A percentile compares a stretch with the other conserved stretches of the same genome.
These are phyloP conservation scores for Parastagonospora avenae DNA, from an alignment of 2,329 filamentous ascomycete species.

Conservation along the genomic window DNA sequence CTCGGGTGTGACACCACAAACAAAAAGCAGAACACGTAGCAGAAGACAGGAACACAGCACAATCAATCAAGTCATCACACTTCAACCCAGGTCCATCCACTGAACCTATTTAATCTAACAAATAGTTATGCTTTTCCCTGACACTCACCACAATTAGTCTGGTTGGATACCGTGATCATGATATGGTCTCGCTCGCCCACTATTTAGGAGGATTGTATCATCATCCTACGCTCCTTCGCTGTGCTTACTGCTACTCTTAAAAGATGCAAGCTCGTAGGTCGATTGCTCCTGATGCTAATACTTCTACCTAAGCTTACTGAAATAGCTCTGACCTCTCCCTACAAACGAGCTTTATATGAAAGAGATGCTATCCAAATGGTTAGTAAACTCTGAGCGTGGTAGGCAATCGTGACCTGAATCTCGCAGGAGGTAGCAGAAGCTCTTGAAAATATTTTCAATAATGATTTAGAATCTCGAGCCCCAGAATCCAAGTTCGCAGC, in stretches of 20 bases:
- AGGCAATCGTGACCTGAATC: not conserved
- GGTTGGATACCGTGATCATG: not conserved
- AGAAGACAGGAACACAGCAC: too few relatives aligned
- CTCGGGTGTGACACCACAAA: too few relatives aligned
- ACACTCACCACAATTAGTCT: not conserved
- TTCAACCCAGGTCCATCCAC: too few relatives aligned
- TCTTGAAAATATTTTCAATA: constrained; percentile 11
- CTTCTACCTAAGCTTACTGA: not conserved
- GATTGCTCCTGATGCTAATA: not conserved
- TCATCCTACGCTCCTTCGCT: not conserved
- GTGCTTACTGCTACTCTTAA: not conserved
- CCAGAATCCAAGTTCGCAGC: constrained; percentile 2
- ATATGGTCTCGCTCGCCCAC: too few relatives aligned
- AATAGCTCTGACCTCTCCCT: not conserved
- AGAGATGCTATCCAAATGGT: constrained; percentile 1
- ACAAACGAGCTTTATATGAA: not conserved
- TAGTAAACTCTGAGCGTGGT: not conserved
- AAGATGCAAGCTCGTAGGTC: not conserved
- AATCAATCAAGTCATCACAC: too few relatives aligned
- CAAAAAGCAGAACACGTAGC: too few relatives aligned
- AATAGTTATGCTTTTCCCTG: not conserved
- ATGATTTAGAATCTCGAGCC: constrained; percentile 7
- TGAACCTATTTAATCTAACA: too few relatives aligned
- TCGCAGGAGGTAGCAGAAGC: constrained; percentile 5
- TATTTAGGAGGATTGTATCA: not conserved